These are phyloP conservation scores for Termitomyces sp. DNA, from an alignment of 768 basidiomycete genomes.

Conservation along the genomic window DNA sequence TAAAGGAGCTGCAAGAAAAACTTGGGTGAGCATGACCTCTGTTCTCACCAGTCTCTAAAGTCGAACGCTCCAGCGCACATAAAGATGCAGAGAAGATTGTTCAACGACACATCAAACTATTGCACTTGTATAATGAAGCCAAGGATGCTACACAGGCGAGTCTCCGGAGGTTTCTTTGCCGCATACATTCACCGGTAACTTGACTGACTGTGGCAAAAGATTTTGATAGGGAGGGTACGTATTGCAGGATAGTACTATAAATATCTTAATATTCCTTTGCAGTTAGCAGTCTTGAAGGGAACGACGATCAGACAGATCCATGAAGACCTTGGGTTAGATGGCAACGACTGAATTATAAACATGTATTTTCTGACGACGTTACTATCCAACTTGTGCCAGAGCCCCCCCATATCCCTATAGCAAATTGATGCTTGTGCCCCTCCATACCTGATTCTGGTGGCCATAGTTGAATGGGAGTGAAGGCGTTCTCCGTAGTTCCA, in stretches of 20 bases:
- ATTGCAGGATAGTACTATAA: not conserved
- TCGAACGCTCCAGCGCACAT: slow-evolving; percentile 12
- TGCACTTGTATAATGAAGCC: slow-evolving; percentile 77
- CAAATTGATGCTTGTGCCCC: slow-evolving; percentile 3
- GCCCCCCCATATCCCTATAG: slow-evolving; percentile 35
- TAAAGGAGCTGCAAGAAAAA: slow-evolving; percentile 19
- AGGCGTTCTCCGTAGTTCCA: slow-evolving; percentile 52
- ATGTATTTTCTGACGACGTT: slow-evolving; percentile 5
- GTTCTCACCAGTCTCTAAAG: not conserved
- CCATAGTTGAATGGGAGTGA: slow-evolving; percentile 50
- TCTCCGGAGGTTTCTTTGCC: not conserved
- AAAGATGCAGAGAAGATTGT: slow-evolving; percentile 29
- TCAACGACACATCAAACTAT: slow-evolving; percentile 61
- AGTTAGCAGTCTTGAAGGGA: slow-evolving; percentile 71
- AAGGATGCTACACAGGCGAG: slow-evolving; percentile 78
- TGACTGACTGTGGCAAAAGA: slow-evolving; percentile 32
- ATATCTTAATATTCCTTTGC: not conserved
- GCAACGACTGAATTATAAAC: slow-evolving; percentile 39
- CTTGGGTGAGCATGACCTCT: slow-evolving; percentile 20
- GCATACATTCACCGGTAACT: not conserved
- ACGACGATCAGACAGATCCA: slow-evolving; percentile 74
- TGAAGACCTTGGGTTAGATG: slow-evolving; percentile 59
- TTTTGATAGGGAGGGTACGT: slow-evolving; percentile 71
- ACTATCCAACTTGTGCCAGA: slow-evolving; percentile 46
- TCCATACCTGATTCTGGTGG: slow-evolving; percentile 18